A percentile compares a stretch with the other conserved stretches of the same genome.
These are phyloP conservation scores for Mariannaea elegans DNA, from an alignment of 2,329 filamentous ascomycete species.

Conservation along the genomic window DNA sequence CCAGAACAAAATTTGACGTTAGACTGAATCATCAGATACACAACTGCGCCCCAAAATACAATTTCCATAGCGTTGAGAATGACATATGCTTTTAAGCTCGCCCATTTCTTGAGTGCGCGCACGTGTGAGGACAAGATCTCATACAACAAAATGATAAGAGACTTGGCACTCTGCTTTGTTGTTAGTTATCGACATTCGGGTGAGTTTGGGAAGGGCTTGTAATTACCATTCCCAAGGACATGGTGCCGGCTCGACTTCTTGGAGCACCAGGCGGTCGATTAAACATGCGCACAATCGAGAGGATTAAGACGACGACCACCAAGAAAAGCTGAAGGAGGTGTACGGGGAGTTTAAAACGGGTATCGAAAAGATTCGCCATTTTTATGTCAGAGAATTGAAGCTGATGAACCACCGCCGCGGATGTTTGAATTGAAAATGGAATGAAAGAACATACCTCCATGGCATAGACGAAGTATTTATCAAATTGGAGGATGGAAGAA, in stretches of 20 bases:
- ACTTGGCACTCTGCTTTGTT: conserved; percentile 45
- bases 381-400: neutral
- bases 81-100: conserved; percentile 50
- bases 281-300: conserved; percentile 6
- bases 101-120: conserved; percentile 46
- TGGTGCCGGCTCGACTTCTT: conserved; percentile 5
- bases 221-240: conserved; percentile 18
- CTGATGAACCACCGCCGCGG: neutral
- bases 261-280: neutral
- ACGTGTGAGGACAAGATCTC: conserved; percentile 50
- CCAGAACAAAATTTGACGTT: conserved; percentile 18
- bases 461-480: neutral
- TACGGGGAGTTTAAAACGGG: conserved; percentile 8
- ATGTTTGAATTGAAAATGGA: neutral
- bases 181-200: neutral
- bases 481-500: neutral
- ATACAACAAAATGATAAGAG: conserved; percentile 52
- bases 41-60: conserved; percentile 50
- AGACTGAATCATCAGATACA: conserved; percentile 15
- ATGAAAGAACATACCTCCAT: neutral
- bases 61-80: conserved; percentile 53
- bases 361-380: conserved; percentile 8
- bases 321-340: conserved; percentile 9
- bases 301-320: neutral
- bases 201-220: too few relatives aligned